phyloP scores from a whole-genome alignment of 2,329 filamentous ascomycete species.

The Magnaporthiopsis rhizophila region DNA sequence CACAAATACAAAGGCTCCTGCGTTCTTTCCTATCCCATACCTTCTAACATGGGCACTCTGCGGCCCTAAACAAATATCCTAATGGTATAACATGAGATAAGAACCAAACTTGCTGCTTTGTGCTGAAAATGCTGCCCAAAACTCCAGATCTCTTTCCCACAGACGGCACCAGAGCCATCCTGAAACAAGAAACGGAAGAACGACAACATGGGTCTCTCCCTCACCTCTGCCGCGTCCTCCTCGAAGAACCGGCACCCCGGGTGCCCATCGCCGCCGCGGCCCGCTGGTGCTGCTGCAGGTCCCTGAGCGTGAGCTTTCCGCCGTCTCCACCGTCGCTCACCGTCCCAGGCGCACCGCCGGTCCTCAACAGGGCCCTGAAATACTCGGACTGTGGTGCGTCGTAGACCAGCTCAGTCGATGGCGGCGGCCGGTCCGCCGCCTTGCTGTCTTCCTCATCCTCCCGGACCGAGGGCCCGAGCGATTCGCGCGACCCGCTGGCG shows the following conservation, averaged over 20 bases:
- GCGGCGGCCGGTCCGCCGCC: constrained; percentile 21
- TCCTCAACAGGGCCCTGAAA: constrained; percentile 35
- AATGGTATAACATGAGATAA: background rate
- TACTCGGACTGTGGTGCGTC: constrained; percentile 40
- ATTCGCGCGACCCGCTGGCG: constrained; percentile 1
- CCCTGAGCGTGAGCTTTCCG: constrained; percentile 9
- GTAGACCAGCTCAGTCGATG: constrained; percentile 46
- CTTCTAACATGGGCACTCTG: background rate
- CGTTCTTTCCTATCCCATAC: background rate
- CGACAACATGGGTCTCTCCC: background rate
- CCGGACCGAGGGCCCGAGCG: constrained; percentile 13
- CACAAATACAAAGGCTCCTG: background rate
- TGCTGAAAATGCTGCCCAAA: background rate
- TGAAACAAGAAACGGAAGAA: background rate
- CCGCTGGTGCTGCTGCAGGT: constrained; percentile 5
- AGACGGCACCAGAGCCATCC: background rate
- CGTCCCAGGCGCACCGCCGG: constrained; percentile 13
- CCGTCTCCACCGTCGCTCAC: background rate
- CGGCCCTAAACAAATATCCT: background rate
- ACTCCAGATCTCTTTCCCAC: background rate
- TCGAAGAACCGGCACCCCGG: background rate
- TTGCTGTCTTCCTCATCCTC: constrained; percentile 13
- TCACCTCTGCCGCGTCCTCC: background rate
- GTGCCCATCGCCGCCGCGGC: constrained; percentile 4
- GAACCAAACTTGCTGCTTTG: background rate